phyloP scores from a whole-genome alignment of 306 rosid species.

The Erythrophleum fordii region DNA sequence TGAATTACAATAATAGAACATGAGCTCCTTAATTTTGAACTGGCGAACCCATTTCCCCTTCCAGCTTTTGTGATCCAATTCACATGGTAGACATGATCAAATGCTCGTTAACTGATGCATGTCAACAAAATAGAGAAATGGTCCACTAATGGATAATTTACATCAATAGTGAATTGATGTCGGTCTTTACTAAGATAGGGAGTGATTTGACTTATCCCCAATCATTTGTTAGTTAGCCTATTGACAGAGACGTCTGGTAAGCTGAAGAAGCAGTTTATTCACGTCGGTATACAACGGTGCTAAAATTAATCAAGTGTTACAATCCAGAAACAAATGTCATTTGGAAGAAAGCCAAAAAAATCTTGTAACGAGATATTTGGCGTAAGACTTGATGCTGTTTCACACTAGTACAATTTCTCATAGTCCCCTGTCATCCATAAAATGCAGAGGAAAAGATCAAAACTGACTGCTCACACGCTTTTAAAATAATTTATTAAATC shows the following conservation, averaged over 20 bases:
- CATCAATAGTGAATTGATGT: not conserved
- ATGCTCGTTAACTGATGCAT: not conserved
- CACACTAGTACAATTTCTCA: not conserved
- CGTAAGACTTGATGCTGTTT: not conserved
- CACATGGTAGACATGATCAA: not conserved
- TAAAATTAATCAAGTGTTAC: not conserved
- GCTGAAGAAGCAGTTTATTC: not conserved
- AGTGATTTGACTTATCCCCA: too few relatives aligned
- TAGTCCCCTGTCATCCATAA: not conserved
- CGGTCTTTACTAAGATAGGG: too few relatives aligned
- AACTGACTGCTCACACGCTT: constrained; percentile 31
- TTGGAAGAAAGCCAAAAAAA: too few relatives aligned
- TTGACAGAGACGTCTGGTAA: not conserved
- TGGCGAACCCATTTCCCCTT: not conserved
- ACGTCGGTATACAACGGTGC: not conserved
- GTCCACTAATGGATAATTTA: not conserved
- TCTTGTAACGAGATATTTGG: not conserved
- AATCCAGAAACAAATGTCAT: not conserved
- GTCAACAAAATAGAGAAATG: not conserved
- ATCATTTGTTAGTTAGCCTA: not conserved
- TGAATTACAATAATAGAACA: not conserved
- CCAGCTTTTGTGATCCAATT: too few relatives aligned
- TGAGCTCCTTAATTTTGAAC: not conserved
- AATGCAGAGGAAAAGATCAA: constrained; percentile 8
- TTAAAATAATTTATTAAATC: constrained; percentile 5